Conservation (phyloP, 23 red algal genomes). For the Pyropia haitanensis region DNA sequence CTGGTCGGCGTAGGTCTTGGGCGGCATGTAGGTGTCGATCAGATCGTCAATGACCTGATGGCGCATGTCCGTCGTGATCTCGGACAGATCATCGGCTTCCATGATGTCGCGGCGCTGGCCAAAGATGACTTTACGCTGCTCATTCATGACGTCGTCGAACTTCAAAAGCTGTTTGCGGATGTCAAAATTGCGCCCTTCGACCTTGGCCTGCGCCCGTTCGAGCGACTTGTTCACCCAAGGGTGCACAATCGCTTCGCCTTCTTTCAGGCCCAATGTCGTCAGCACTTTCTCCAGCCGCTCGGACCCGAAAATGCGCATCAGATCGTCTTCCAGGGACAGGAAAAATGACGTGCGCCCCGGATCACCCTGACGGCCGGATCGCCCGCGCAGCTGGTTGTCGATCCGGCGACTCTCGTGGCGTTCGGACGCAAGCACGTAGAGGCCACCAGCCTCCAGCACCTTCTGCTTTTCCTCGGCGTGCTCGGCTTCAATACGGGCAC, state of each 20-base stretch:
- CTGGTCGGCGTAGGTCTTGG: not conserved
- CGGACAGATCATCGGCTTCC: not conserved
- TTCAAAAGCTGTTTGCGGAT: constrained; percentile 12
- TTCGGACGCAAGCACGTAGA: constrained; percentile 17
- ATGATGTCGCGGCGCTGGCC: not conserved
- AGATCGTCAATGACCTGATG: not conserved
- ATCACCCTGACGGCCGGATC: constrained; percentile 20
- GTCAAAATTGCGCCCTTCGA: constrained; percentile 1
- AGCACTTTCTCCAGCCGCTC: not conserved
- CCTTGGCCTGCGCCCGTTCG: constrained; percentile 1
- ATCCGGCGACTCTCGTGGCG: constrained; percentile 20
- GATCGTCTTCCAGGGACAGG: constrained; percentile 11
- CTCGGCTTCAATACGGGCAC: no score
- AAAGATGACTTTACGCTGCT: constrained; percentile 1
- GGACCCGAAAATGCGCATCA: constrained; percentile 11
- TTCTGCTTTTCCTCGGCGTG: constrained; percentile 3
- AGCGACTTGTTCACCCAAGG: not conserved
- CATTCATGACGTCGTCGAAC: constrained; percentile 10
- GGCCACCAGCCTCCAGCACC: constrained; percentile 7
- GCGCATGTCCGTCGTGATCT: not conserved
- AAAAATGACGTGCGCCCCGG: constrained; percentile 10
- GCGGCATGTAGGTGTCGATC: not conserved
- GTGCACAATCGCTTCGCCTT: constrained; percentile 8
- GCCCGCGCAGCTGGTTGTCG: constrained; percentile 17
- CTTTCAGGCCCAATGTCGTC: constrained; percentile 2